These are phyloP conservation scores for Emiliania huxleyi DNA, from an alignment of 78 protist species.

Conservation along the genomic window DNA sequence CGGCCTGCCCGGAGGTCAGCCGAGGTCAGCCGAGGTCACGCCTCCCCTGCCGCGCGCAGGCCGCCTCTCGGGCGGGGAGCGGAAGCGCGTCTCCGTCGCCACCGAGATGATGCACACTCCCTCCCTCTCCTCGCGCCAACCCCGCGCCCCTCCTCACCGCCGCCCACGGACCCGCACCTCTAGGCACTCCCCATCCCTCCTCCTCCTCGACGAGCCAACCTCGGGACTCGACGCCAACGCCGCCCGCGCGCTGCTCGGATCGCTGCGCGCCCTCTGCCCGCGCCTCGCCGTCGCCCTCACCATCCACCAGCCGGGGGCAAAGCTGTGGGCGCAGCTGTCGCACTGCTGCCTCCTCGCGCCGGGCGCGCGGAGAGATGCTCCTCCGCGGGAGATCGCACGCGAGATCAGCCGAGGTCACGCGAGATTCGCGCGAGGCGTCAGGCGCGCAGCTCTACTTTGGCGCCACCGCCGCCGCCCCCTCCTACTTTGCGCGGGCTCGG, in stretches of 20 bases:
- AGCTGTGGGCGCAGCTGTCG: neutral
- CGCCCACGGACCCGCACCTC: neutral
- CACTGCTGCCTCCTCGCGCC: neutral
- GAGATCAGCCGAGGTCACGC: no score
- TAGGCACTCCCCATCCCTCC: neutral
- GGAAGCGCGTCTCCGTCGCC: neutral
- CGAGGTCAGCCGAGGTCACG: no score
- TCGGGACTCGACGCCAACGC: neutral
- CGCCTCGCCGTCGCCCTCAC: neutral
- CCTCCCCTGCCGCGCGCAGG: no score
- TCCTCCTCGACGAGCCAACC: constrained; percentile 29
- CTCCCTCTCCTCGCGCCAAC: neutral
- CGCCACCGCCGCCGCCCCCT: neutral
- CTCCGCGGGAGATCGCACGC: no score
- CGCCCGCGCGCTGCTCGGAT: neutral
- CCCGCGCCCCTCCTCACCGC: neutral
- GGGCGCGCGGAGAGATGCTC: no score
- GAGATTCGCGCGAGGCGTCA: neutral
- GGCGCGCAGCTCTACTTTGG: neutral
- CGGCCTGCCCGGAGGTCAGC: no score
- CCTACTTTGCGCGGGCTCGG: neutral
- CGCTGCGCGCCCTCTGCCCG: neutral
- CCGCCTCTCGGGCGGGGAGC: neutral
- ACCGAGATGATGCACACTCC: neutral
- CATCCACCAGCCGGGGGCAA: neutral